Conservation (phyloP, 2,329 filamentous ascomycete genomes). For the Lasiodiplodia citricola region DNA sequence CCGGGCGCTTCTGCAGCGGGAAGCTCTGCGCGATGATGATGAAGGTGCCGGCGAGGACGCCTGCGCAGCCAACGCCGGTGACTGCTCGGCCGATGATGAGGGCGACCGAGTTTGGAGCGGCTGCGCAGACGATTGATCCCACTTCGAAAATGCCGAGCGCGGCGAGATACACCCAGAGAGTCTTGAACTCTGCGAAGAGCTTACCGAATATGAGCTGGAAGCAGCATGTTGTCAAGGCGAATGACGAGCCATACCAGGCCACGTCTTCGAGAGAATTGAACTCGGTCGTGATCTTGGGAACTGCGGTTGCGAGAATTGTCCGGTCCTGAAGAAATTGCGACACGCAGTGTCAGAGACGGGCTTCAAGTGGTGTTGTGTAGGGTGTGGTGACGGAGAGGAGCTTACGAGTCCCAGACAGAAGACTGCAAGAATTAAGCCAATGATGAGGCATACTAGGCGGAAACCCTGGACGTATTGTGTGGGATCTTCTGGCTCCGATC, state of each 20-base stretch:
- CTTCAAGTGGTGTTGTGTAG: too few species aligned
- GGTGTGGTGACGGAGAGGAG: too few species aligned
- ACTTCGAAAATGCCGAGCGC: constrained; percentile 54
- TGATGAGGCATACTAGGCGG: too few species aligned
- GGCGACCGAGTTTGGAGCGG: constrained; percentile 51
- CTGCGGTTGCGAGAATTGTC: neutral
- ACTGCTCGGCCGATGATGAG: constrained; percentile 59
- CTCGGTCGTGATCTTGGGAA: neutral
- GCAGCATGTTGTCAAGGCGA: constrained; percentile 29
- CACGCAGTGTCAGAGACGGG: too few species aligned
- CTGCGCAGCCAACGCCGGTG: constrained; percentile 56
- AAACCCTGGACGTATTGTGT: too few species aligned
- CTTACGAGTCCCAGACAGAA: too few species aligned
- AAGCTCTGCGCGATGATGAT: constrained; percentile 39
- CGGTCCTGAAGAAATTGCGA: neutral
- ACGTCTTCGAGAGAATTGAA: neutral
- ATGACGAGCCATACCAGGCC: constrained; percentile 25
- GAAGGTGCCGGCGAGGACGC: constrained; percentile 50
- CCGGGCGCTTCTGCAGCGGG: constrained; percentile 49
- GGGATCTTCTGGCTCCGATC: too few species aligned
- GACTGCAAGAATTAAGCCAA: too few species aligned
- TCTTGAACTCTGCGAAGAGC: too few species aligned
- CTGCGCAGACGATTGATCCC: constrained; percentile 60
- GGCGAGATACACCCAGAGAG: constrained; percentile 49
- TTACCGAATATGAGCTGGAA: too few species aligned